phyloP scores from a whole-genome alignment of 306 rosid genomes.

The Rosa rugosa region DNA sequence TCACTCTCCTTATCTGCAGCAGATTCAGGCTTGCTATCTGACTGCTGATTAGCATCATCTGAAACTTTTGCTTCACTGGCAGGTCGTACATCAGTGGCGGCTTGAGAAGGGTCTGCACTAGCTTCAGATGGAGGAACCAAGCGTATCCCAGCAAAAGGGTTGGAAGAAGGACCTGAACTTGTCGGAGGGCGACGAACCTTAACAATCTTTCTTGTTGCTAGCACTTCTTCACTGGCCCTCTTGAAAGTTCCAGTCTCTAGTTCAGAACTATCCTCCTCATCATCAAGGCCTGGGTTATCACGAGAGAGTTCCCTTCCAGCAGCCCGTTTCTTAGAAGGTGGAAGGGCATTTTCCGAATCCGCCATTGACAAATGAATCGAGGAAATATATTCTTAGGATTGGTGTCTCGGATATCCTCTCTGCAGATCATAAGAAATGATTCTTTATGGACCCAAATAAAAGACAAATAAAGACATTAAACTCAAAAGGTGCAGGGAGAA shows the following conservation, averaged over 20 bases:
- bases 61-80: not conserved
- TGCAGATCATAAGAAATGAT: conserved; percentile 31
- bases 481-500: not conserved
- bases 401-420: conserved; percentile 21
- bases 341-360: conserved; percentile 65
- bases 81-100: conserved; percentile 33
- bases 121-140: conserved; percentile 53
- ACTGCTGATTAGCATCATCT: conserved; percentile 39
- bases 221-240: conserved; percentile 87
- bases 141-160: conserved; percentile 82
- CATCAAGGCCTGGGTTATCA: conserved; percentile 78
- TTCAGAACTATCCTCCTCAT: conserved; percentile 68
- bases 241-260: conserved; percentile 79
- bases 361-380: conserved; percentile 54
- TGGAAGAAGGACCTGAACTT: conserved; percentile 56
- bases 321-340: conserved; percentile 84
- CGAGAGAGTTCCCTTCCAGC: conserved; percentile 85
- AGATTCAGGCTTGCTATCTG: conserved; percentile 38
- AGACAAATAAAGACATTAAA: not conserved
- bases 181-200: conserved; percentile 71
- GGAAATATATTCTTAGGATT: conserved; percentile 10
- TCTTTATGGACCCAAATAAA: not conserved
- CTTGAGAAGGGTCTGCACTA: conserved; percentile 40
- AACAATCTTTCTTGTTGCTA: conserved; percentile 82
- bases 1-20: conserved; percentile 31